Evolutionary conservation across 176 grass and related monocot genomes (phyloP), one percentile per base, ranked within the genome.

Genomic region (Carex kokanica): DNA sequence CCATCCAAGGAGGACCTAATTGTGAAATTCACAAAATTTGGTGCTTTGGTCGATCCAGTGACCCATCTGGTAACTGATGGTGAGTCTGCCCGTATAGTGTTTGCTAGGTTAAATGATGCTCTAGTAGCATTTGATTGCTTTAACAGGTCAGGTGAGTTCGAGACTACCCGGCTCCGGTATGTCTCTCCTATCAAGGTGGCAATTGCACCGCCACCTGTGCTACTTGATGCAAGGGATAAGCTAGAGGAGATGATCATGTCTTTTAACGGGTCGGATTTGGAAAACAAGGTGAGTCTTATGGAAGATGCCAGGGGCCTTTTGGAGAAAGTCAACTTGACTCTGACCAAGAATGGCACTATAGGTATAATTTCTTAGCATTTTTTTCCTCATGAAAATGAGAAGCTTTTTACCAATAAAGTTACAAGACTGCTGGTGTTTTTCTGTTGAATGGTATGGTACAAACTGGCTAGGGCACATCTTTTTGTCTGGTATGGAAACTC

Each of bases 151-250:
- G 45, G 45, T 49, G 45, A 49, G 10, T 49, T 49, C 0, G 45
- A 49, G 45, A 49, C 45, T 11, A 49, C 45, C 45, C 45, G 45
- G 45, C 45, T 49, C 45, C 45, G 45, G 45, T 49, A 11, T 49
- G 45, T 49, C 2, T 49, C 45, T 49, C 45, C 45, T 11, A 49
- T 49, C 2, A 49, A 49, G 45, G 63, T 27, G 41, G 55, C 49
- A 49, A 18, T 34, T 47, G 74, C 78, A 61, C 78, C 65, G 17
- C 31, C 69, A 45, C 11, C 43, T 25, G 38, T 81, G 51, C 84
- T 90, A 23, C 71, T 78, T 82, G 81, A 71, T 60, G 83, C 86
- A 18, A 90, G 80, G 56, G 55, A 84, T 29, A 90, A 70, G 81
- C 53, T 90, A 3, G 88, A 83, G 18, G 83, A 59, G 54, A 86